These are phyloP conservation scores for Chalciporus piperatus DNA, from an alignment of 768 basidiomycete species.

Conservation along the genomic window DNA sequence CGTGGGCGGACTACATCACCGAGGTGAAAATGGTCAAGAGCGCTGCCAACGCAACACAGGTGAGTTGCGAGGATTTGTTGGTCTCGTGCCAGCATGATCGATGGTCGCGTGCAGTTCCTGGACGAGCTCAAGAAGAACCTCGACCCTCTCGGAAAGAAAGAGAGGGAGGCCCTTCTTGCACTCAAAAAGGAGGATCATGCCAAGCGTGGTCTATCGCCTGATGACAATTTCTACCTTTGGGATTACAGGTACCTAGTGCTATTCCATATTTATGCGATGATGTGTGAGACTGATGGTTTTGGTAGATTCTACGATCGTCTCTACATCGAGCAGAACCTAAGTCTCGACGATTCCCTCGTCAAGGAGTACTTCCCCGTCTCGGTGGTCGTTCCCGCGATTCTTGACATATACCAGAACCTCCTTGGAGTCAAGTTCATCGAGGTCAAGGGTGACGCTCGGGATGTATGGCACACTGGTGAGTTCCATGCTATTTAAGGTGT, in stretches of 20 bases:
- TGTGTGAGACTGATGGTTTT: not conserved
- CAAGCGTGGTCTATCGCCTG: conserved; percentile 55
- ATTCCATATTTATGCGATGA: conserved; percentile 25
- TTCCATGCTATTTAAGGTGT: conserved; percentile 1
- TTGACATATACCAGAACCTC: conserved; percentile 80
- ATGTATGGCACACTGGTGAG: conserved; percentile 80
- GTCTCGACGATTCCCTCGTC: conserved; percentile 72
- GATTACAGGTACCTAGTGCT: conserved; percentile 57
- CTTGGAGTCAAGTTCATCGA: conserved; percentile 69
- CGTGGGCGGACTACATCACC: conserved; percentile 82
- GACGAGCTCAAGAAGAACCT: conserved; percentile 73
- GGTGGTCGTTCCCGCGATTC: conserved; percentile 77
- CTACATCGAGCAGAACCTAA: conserved; percentile 62
- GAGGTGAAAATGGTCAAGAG: conserved; percentile 86
- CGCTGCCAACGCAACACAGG: conserved; percentile 52
- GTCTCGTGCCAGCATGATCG: not conserved
- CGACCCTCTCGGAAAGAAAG: conserved; percentile 66
- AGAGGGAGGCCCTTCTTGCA: conserved; percentile 61
- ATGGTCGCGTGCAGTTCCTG: conserved; percentile 61
- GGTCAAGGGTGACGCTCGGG: conserved; percentile 50
- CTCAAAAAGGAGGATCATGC: conserved; percentile 76
- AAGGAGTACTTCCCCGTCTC: conserved; percentile 91
- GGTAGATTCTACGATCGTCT: conserved; percentile 32
- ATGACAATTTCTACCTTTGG: conserved; percentile 77
- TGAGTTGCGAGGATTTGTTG: too few relatives aligned